Base-by-base conservation (phyloP, 768 basidiomycete species). In the Lactarius deliciosus region DNA sequence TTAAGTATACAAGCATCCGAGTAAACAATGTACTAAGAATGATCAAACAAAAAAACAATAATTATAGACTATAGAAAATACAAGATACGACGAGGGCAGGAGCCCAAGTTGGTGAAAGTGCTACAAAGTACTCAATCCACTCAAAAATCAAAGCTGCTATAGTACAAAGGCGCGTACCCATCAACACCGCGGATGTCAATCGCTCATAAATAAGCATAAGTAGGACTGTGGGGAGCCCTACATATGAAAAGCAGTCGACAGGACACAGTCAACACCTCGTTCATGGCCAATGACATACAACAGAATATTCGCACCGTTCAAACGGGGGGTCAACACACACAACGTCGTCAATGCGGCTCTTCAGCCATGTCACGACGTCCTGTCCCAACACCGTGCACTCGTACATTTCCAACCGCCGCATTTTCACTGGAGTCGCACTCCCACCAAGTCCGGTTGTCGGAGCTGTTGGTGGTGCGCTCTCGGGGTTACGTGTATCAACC, bases 281-380 rank as follows among this genome's bases (percentile, higher is more conserved):
- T 69, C 65, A 69, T 22, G 65, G 61, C 68, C 68, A 69, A n/a
- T 69, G 65, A 63, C 61, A 69, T 45, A 68, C 61, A 68, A 68
- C 57, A 67, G 70, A 68, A 68, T 47, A 62, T 59, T 60, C 75
- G 69, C 68, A 81, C 75, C 80, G 73, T 64, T 78, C 86, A 73
- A 79, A 83, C 56, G 81, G 72, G 22, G 85, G 82, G 66, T 90
- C 89, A 11, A 83, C 82, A 70, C 85, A 88, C 32, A 82, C 77
- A 1, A 91, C 87, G 36, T 84, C 84, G 18, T 82, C 83, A 56
- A 91, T 81, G 64, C 89, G 77, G 62, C 76, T 79, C 73, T 81
- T 82, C 71, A 92, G 71, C 90, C 89, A 91, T 72, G 79, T 78
- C 69, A 89, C 76, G 57, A 92, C 87, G 72, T 92, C 90, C 74